Conservation (phyloP, 2,329 filamentous ascomycete species). For the Phaeomoniella chlamydospora region DNA sequence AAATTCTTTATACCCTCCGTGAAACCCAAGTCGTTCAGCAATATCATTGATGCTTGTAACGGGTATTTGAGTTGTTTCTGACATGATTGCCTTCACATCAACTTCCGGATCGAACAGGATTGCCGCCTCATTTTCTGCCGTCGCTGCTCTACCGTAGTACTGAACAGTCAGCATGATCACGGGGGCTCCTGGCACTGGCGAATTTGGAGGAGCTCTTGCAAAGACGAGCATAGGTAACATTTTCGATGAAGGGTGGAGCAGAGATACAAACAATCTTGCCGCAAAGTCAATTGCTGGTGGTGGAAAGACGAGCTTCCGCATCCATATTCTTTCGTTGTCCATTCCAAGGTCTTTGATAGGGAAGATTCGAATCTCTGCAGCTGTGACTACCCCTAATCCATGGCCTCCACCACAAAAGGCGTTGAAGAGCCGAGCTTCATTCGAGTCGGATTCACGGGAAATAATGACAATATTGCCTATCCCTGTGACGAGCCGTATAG, state of each 20-base stretch:
- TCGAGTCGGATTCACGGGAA: conserved; percentile 6
- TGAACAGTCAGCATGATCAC: conserved; percentile 12
- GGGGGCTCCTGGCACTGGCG: conserved; percentile 15
- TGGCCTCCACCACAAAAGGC: conserved; percentile 20
- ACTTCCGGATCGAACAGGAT: conserved; percentile 9
- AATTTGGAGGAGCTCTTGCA: conserved; percentile 15
- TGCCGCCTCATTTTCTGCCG: conserved; percentile 12
- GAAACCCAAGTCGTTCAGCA: conserved; percentile 11
- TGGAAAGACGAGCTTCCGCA: conserved; percentile 16
- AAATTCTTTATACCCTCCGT: conserved; percentile 17
- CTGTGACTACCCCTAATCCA: conserved; percentile 18
- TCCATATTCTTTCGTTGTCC: conserved; percentile 17
- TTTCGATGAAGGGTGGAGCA: conserved; percentile 7
- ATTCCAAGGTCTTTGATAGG: conserved; percentile 14
- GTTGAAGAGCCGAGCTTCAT: conserved; percentile 16
- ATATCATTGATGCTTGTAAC: conserved; percentile 12
- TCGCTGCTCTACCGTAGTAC: conserved; percentile 11
- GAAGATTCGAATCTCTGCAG: conserved; percentile 13
- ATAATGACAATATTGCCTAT: conserved; percentile 7
- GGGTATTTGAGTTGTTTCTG: conserved; percentile 10
- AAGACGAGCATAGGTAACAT: conserved; percentile 13
- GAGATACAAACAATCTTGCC: conserved; percentile 9
- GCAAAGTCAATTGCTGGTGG: conserved; percentile 10
- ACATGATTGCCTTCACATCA: conserved; percentile 8
- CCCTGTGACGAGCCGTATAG: conserved; percentile 15